Conservation (phyloP, 2,329 filamentous ascomycete genomes). For the Fusarium musae region DNA sequence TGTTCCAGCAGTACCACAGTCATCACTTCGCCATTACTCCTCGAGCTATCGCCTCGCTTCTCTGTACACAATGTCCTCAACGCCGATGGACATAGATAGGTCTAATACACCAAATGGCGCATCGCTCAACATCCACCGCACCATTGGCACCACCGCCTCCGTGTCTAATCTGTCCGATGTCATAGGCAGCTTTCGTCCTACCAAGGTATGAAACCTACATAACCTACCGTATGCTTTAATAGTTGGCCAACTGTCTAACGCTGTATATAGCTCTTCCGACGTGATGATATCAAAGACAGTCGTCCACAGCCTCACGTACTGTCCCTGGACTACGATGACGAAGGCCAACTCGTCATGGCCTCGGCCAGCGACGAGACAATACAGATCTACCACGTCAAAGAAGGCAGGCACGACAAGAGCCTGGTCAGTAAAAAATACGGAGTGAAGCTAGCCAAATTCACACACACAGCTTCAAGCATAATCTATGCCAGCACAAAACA, state of each 20-base stretch:
- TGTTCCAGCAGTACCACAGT: background rate
- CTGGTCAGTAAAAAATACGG: slow-evolving; percentile 97
- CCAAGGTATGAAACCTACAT: slow-evolving; percentile 70
- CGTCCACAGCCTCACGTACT: slow-evolving; percentile 73
- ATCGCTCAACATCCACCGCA: slow-evolving; percentile 63
- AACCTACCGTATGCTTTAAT: background rate
- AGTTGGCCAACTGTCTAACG: background rate
- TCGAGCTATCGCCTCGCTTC: background rate
- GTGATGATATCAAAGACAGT: slow-evolving; percentile 65
- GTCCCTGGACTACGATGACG: slow-evolving; percentile 96
- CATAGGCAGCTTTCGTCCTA: slow-evolving; percentile 80
- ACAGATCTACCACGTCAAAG: slow-evolving; percentile 93
- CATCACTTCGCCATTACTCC: background rate
- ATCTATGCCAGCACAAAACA: slow-evolving; percentile 96
- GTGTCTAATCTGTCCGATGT: slow-evolving; percentile 80
- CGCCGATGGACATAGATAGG: slow-evolving; percentile 67
- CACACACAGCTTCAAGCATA: slow-evolving; percentile 89
- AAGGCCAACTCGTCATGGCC: slow-evolving; percentile 90
- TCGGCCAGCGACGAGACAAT: slow-evolving; percentile 95
- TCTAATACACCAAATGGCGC: slow-evolving; percentile 54
- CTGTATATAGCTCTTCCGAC: slow-evolving; percentile 63
- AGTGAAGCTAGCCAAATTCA: slow-evolving; percentile 92
- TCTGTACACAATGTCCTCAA: slow-evolving; percentile 58
- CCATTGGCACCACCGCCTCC: slow-evolving; percentile 55
- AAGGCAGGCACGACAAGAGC: slow-evolving; percentile 88